phyloP scores from a whole-genome alignment of 208 protist species.

The Wallacemonas collosoma region DNA sequence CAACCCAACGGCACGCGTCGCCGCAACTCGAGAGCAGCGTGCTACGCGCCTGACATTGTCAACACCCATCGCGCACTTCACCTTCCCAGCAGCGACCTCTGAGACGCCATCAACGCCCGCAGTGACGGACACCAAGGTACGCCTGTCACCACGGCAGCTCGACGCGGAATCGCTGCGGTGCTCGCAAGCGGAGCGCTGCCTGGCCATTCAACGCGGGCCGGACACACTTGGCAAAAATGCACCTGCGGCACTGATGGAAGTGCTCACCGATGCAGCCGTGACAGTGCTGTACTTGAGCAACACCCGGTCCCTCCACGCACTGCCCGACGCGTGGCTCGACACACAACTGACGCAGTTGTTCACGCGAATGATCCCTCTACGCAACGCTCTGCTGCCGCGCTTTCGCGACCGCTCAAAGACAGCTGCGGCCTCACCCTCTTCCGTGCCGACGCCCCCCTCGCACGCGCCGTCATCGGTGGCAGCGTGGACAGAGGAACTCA shows the following conservation, averaged over 20 bases:
- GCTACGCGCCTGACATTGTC: no score
- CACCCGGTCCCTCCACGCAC: not conserved
- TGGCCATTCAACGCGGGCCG: slow-evolving; percentile 23
- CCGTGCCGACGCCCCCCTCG: not conserved
- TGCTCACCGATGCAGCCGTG: slow-evolving; percentile 31
- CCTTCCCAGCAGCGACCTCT: no score
- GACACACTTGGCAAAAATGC: slow-evolving; percentile 28
- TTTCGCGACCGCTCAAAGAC: not conserved
- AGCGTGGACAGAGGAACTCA: slow-evolving; percentile 2
- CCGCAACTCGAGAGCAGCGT: no score
- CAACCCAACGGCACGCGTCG: no score
- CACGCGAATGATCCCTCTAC: slow-evolving; percentile 13
- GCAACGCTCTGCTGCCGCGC: slow-evolving; percentile 19
- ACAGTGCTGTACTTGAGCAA: slow-evolving; percentile 39
- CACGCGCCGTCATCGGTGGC: not conserved
- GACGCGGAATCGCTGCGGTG: not conserved
- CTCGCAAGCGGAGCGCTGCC: slow-evolving; percentile 28
- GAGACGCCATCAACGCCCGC: not conserved
- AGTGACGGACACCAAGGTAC: not conserved
- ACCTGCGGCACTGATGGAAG: slow-evolving; percentile 16
- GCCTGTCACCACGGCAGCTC: not conserved
- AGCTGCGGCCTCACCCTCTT: not conserved
- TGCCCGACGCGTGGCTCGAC: not conserved
- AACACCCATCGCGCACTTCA: no score
- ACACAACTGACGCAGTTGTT: not conserved